Evolutionary conservation across 2,329 filamentous ascomycete species (phyloP).

Genomic region (Hypomyces perniciosus): DNA sequence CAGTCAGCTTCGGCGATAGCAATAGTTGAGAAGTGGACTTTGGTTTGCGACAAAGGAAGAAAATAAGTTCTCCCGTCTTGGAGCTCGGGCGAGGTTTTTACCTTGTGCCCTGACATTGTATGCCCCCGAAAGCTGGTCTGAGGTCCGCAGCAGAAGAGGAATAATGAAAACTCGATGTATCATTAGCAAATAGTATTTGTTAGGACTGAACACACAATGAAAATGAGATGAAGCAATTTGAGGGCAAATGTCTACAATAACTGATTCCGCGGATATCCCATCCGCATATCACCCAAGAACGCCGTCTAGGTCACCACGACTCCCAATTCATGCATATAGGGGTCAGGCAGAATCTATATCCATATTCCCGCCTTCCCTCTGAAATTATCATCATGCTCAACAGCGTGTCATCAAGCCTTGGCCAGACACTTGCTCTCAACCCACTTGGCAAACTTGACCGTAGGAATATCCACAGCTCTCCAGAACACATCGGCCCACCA

Average conservation of each 20-base stretch:
- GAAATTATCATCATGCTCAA: neutral
- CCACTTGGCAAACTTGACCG: conserved; percentile 52
- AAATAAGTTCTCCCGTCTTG: too few species aligned
- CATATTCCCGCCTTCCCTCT: neutral
- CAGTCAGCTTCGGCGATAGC: too few species aligned
- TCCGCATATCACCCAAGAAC: conserved; percentile 7
- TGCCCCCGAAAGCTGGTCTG: too few species aligned
- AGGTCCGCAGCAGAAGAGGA: too few species aligned
- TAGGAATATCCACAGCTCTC: conserved; percentile 49
- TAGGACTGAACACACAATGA: neutral
- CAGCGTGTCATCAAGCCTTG: conserved; percentile 18
- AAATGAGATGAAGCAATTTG: neutral
- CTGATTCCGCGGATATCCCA: neutral
- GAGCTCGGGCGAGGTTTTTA: too few species aligned
- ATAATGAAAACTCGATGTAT: too few species aligned
- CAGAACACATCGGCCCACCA: conserved; percentile 53
- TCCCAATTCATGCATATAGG: neutral
- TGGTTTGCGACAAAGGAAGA: too few species aligned
- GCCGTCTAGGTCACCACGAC: neutral
- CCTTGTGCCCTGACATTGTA: too few species aligned
- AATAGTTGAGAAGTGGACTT: too few species aligned
- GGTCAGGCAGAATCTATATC: neutral
- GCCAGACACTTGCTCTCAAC: conserved; percentile 40
- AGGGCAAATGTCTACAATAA: neutral
- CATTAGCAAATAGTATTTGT: too few species aligned